phyloP scores from a whole-genome alignment of 345 rosid species.

The Melaleuca alternifolia region DNA sequence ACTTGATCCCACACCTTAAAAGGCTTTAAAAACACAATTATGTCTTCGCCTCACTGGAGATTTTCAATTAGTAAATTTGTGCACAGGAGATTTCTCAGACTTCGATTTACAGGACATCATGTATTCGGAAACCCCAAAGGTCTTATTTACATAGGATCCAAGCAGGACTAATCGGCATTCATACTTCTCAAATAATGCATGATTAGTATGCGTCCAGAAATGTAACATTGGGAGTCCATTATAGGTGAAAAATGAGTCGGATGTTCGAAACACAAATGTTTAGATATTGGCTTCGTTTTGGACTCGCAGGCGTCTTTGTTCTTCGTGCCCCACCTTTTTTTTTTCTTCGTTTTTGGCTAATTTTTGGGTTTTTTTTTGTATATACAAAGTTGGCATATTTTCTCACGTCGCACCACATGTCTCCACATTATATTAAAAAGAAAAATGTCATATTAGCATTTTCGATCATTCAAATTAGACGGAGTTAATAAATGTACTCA shows the following conservation, averaged over 20 bases:
- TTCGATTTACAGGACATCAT: not conserved
- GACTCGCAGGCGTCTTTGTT: not conserved
- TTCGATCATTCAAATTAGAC: fast-evolving
- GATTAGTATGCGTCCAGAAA: no score
- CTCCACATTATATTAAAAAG: not conserved
- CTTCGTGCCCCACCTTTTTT: not conserved
- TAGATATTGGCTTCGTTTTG: not conserved
- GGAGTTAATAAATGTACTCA: not conserved
- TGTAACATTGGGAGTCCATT: not conserved
- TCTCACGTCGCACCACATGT: not conserved
- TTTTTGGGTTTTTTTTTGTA: not conserved
- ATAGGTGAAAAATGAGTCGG: not conserved
- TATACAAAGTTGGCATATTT: not conserved
- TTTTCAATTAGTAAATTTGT: not conserved
- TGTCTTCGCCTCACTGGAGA: not conserved
- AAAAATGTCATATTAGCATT: not conserved
- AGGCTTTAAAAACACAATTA: not conserved
- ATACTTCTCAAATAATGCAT: not conserved
- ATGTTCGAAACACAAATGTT: not conserved
- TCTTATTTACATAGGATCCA: not conserved
- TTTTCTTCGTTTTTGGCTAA: not conserved
- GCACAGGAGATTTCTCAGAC: not conserved
- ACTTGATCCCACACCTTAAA: no score
- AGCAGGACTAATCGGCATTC: not conserved
- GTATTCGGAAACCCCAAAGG: not conserved